Conservation (phyloP, 495 filamentous ascomycete species). For the Penicillium lividum region DNA sequence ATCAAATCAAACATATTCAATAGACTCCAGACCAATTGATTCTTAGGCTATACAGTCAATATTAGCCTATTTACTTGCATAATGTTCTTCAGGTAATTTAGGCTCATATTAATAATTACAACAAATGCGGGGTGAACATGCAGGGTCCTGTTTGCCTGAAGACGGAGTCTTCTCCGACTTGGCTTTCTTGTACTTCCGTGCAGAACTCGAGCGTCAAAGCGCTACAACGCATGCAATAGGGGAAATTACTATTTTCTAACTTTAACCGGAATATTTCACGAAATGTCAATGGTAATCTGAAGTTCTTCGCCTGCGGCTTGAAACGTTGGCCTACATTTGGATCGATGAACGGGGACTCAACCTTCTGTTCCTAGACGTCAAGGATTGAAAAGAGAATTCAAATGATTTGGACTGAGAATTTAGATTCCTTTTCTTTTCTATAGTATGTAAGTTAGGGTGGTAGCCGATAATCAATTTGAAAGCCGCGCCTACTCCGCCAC, state of each 20-base stretch:
- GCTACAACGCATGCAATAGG: not conserved
- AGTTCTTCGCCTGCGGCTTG: not conserved
- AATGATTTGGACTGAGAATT: no score
- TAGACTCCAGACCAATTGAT: not conserved
- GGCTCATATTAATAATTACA: not conserved
- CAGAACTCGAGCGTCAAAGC: not conserved
- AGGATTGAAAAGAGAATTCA: not conserved
- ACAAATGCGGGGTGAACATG: not conserved
- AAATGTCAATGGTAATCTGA: not conserved
- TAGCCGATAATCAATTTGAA: not conserved
- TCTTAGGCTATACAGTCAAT: not conserved
- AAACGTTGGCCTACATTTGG: not conserved
- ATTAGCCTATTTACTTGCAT: not conserved
- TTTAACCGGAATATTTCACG: not conserved
- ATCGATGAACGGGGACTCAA: not conserved
- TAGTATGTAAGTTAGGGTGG: not conserved
- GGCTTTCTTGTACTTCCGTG: not conserved
- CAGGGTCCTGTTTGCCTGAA: not conserved
- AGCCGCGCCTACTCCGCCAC: slow-evolving; percentile 30
- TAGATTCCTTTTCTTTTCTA: not conserved
- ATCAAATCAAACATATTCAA: not conserved
- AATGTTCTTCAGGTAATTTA: not conserved
- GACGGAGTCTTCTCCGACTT: not conserved
- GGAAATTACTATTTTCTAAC: not conserved
- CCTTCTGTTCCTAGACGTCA: not conserved